Conservation (phyloP, 2,329 filamentous ascomycete species). For the Fusarium sp. region DNA sequence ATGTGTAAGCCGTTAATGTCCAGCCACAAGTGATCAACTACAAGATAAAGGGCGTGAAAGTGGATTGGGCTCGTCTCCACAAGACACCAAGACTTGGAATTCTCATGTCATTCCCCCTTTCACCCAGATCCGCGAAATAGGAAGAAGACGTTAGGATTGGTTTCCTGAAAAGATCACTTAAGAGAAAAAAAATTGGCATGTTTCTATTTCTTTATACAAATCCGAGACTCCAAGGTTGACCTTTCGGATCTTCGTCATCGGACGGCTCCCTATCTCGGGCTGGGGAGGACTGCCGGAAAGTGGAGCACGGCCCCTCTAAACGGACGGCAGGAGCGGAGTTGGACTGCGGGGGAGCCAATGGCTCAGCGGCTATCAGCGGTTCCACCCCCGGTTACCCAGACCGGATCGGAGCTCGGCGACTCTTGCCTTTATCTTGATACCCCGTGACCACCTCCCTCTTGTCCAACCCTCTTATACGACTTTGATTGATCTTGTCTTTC, state of each 20-base stretch:
- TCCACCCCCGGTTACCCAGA: conserved; percentile 16
- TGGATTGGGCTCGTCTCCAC: not conserved
- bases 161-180: not conserved
- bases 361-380: conserved; percentile 31
- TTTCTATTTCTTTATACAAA: not conserved
- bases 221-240: not conserved
- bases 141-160: not conserved
- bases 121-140: not conserved
- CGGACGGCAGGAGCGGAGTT: conserved; percentile 17
- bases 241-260: not conserved
- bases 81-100: not conserved
- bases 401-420: conserved; percentile 9
- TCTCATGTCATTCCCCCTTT: not conserved
- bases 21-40: conserved; percentile 8
- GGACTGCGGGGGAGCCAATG: conserved; percentile 21
- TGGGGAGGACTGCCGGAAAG: not conserved
- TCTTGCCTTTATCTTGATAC: conserved; percentile 15
- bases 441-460: conserved; percentile 13
- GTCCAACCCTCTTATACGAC: not conserved
- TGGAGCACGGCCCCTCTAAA: not conserved
- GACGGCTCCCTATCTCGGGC: not conserved
- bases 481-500: not conserved
- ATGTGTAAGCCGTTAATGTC: not conserved
- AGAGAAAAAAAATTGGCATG: not conserved
- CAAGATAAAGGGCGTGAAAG: conserved; percentile 14